These are phyloP conservation scores for Flaveria brownii DNA, from an alignment of 129 eudicot genomes.

Conservation along the genomic window DNA sequence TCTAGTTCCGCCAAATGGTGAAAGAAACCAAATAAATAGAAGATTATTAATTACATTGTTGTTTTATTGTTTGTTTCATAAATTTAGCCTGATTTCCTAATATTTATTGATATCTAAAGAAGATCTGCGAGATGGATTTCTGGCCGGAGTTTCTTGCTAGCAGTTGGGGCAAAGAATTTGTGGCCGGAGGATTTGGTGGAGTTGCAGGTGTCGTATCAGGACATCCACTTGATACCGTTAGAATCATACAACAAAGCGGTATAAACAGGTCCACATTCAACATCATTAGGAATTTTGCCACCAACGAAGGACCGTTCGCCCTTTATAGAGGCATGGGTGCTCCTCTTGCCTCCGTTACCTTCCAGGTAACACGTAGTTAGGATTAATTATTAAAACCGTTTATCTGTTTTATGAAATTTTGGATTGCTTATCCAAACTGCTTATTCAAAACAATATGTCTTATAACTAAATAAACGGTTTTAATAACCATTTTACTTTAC, in stretches of 20 bases:
- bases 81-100: background rate
- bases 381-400: background rate
- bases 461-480: too few species aligned
- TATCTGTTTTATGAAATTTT: background rate
- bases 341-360: conserved; percentile 73
- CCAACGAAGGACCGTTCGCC: conserved; percentile 54
- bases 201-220: conserved; percentile 69
- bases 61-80: background rate
- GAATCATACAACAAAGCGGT: conserved; percentile 65
- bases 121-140: conserved; percentile 43
- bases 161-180: conserved; percentile 81
- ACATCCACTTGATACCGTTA: conserved; percentile 80
- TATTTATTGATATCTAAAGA: conserved; percentile 7
- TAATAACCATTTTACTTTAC: background rate
- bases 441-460: too few species aligned
- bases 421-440: too few species aligned
- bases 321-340: conserved; percentile 85
- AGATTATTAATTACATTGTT: background rate
- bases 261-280: conserved; percentile 41
- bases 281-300: conserved; percentile 44
- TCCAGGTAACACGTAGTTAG: conserved; percentile 44
- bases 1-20: background rate
- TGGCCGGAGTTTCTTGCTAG: conserved; percentile 77
- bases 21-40: background rate
- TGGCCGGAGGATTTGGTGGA: conserved; percentile 91